Percentiles rank a stretch among this genome's conserved stretches.
Conservation (phyloP, 2,329 filamentous ascomycete genomes). For the Paraphaeosphaeria minitans region DNA sequence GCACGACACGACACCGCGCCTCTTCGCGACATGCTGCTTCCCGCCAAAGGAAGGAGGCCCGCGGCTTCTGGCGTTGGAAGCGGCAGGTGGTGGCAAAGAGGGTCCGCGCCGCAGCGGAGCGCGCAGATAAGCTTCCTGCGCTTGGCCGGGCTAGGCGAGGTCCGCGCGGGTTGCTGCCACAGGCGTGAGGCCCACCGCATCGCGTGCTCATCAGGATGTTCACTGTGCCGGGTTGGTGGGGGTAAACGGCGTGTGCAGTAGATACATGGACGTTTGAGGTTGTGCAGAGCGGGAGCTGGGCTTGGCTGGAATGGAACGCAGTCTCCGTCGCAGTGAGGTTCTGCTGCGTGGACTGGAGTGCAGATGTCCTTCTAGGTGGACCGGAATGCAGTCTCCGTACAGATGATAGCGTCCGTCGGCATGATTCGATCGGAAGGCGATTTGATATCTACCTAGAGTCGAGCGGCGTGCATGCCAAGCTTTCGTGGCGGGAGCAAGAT, state of each 20-base stretch:
- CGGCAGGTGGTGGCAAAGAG: slow-evolving; percentile 4
- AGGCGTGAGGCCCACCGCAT: neutral
- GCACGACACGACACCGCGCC: neutral
- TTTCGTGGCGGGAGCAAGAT: neutral
- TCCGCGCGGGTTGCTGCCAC: neutral
- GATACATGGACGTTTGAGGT: neutral
- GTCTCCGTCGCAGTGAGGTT: too few relatives aligned
- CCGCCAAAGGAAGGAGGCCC: neutral
- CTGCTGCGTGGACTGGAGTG: too few relatives aligned
- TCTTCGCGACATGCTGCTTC: too few relatives aligned
- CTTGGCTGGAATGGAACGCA: too few relatives aligned
- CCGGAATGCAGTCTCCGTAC: neutral
- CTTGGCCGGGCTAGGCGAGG: slow-evolving; percentile 1
- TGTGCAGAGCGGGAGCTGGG: too few relatives aligned
- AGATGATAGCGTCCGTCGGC: neutral
- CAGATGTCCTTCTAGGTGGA: too few relatives aligned
- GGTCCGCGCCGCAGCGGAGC: neutral
- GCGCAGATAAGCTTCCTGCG: slow-evolving; percentile 1
- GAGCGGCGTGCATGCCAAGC: neutral
- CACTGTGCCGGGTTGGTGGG: neutral
- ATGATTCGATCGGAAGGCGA: neutral
- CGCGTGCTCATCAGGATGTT: too few relatives aligned
- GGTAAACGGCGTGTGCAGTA: too few relatives aligned
- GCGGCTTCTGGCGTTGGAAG: neutral
- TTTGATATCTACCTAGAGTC: neutral